Evolutionary conservation across 164 flowering plant species (phyloP).

Genomic region (Magnolia kwangsiensis): DNA sequence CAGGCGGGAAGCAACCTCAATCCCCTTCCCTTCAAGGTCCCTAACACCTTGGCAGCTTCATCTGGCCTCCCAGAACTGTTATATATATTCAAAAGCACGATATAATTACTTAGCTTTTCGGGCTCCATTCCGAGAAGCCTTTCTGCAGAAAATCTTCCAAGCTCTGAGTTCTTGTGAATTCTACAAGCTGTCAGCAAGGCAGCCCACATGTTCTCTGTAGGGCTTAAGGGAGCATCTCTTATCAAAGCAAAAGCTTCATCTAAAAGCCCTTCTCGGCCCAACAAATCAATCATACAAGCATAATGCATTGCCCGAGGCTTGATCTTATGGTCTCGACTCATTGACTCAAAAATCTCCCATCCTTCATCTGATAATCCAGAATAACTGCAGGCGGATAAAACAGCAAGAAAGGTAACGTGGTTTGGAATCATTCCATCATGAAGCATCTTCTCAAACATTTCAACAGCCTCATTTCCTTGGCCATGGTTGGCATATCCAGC

Average conservation of each 20-base stretch:
- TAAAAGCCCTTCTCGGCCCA: slow-evolving; percentile 64
- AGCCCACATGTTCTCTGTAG: slow-evolving; percentile 85
- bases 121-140: slow-evolving; percentile 70
- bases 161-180: slow-evolving; percentile 60
- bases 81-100: slow-evolving; percentile 74
- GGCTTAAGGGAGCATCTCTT: slow-evolving; percentile 57
- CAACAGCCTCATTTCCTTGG: slow-evolving; percentile 25
- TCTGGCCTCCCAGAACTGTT: slow-evolving; percentile 46
- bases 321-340: slow-evolving; percentile 52
- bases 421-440: slow-evolving; percentile 27
- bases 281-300: slow-evolving; percentile 72
- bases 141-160: slow-evolving; percentile 85
- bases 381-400: slow-evolving; percentile 43
- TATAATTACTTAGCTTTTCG: slow-evolving; percentile 64
- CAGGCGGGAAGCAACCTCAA: slow-evolving; percentile 59
- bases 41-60: slow-evolving; percentile 62
- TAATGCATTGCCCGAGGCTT: slow-evolving; percentile 85
- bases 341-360: slow-evolving; percentile 70
- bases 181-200: slow-evolving; percentile 80
- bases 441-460: slow-evolving; percentile 26
- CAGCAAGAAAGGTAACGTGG: slow-evolving; percentile 36
- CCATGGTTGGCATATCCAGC: slow-evolving; percentile 35
- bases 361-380: slow-evolving; percentile 46
- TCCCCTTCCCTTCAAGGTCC: slow-evolving; percentile 56
- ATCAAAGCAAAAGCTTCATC: slow-evolving; percentile 75